Base-by-base conservation (phyloP, 495 filamentous ascomycete species). In the Bathelium albidoporum region DNA sequence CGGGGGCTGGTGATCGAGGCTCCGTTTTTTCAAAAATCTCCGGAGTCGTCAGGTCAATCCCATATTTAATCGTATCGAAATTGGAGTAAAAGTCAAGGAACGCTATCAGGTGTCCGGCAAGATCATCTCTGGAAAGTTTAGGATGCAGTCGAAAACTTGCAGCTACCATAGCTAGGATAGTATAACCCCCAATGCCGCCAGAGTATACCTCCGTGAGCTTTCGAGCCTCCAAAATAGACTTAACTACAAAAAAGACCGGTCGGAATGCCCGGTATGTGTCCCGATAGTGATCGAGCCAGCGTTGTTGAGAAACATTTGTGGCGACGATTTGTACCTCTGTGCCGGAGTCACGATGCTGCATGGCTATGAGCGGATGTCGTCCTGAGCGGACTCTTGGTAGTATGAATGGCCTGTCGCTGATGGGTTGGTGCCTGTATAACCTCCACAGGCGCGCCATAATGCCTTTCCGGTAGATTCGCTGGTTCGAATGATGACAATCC, bases 121-220 rank as follows among this genome's bases (percentile, higher is more conserved):
- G 66, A 45, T 72, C 67, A 1, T 73, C 60, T 1, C 67, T 62
- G 5, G 59, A 58, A 29, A 31, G 2, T 39, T 49, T 29, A 32
- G 59, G 28, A 29, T 39, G 28, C 11, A 45, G 32, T 28, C 68
- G 68, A 32, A 68, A 58, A 12, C 85, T 66, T 49, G 79, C 79
- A 1, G 80, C 81, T 16, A 82, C 80, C 67, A 86, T 80, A 69
- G 85, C 78, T 60, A 83, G 71, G 16, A 87, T 70, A 4, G 75
- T 70, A 65, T 84, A 81, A 1, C 79, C 72, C 2, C 76, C 75
- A 11, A 86, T 64, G 4, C 81, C 80, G 18, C 77, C 74, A 4
- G 70, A 59, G 60, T 71, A 70, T 28, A 75, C 68, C 18, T 80
- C 78, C 29, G 76, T 77, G 7, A 87, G 66, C 52, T 72, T 71